Base-by-base conservation (phyloP, 192 early-diverging fungal genomes). In the Phlyctochytrium planicorne region DNA sequence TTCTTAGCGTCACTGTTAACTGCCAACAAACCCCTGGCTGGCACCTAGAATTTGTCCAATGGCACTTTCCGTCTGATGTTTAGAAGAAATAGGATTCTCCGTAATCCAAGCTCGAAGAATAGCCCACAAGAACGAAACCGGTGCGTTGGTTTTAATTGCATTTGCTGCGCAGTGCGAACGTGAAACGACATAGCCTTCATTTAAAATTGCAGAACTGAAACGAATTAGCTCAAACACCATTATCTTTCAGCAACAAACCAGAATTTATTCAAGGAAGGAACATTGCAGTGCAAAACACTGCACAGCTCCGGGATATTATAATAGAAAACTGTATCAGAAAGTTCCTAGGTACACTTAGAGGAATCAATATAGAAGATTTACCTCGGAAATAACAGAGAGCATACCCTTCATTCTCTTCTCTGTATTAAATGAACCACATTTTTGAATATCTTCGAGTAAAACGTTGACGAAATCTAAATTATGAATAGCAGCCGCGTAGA, bases 91-190 rank as follows among this genome's bases (percentile, higher is more conserved):
- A 17, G 89, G 91, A 66, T 93, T 68, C 53, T 88, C 61, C 65
- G 90, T 86, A 25, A 91, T 82, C 81, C 89, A 91, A 4, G 78
- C 78, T 34, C 93, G 80, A 77, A 99, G 85, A 29, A 97, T 76
- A 74, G 98, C 96, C 98, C 98, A 99, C 23, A 99, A 65, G 6
- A 93, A 88, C 3, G 75, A 60, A 20, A 86, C 66, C 29, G 94
- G 94, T 0, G 96, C 98, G 68, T 96, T 79, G 1, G 96, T 99
- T 75, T 99, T 99, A 70, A 99, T 82, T 1, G 92, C 88, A 30
- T 81, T 83, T 32, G 88, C 80, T 3, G 73, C 59, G 60, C 91
- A 89, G 78, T 99, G 98, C 10, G 92, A 89, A 23, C 87, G 80
- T 4, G 95, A 97, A 2, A 94, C 91, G 59, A 87, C 82, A 80